These are phyloP conservation scores for Picochlorum costavermella DNA, from an alignment of 139 green algal genomes.

Conservation along the genomic window DNA sequence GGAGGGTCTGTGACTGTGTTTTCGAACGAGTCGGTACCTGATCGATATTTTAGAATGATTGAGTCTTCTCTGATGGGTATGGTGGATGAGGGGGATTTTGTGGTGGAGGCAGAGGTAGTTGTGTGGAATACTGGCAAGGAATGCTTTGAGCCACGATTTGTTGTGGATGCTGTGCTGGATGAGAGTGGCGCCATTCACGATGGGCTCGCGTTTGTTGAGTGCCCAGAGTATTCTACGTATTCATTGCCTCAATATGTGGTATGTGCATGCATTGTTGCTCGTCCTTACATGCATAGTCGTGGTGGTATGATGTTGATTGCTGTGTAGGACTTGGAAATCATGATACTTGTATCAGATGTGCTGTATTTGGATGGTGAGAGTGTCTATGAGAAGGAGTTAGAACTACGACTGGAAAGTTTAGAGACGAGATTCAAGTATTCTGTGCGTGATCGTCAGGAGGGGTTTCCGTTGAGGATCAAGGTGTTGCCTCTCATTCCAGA, in stretches of 20 bases:
- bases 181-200: too few species aligned
- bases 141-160: not conserved
- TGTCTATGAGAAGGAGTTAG: too few species aligned
- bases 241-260: too few species aligned
- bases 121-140: conserved; percentile 10
- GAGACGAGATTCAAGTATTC: too few species aligned
- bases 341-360: conserved; percentile 78
- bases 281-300: too few species aligned
- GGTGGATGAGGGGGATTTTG: conserved; percentile 2
- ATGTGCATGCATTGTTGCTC: too few species aligned
- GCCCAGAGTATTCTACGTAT: too few species aligned
- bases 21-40: conserved; percentile 50
- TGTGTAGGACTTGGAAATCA: conserved; percentile 43
- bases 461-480: too few species aligned
- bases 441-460: too few species aligned
- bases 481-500: conserved; percentile 38
- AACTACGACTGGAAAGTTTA: too few species aligned
- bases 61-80: not conserved
- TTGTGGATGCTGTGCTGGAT: not conserved
- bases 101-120: conserved; percentile 43
- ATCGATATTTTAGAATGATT: conserved; percentile 16
- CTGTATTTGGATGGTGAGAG: conserved; percentile 44
- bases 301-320: not conserved
- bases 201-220: too few species aligned
- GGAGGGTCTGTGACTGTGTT: conserved; percentile 40